phyloP scores from a whole-genome alignment of 805 yeast genomes.

The Myxozyma kluyveri region DNA sequence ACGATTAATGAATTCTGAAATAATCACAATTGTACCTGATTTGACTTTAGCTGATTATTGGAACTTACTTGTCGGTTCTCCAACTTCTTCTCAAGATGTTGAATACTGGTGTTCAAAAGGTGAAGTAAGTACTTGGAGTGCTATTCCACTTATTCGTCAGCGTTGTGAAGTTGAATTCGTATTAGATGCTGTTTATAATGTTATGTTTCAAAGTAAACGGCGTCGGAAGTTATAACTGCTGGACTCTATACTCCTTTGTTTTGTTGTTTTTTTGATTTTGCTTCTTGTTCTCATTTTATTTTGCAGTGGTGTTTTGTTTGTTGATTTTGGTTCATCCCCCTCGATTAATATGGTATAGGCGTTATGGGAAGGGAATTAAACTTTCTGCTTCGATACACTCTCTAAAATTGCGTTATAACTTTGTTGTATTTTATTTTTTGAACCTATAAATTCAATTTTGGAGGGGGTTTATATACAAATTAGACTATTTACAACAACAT shows the following conservation, averaged over 20 bases:
- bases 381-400: no score
- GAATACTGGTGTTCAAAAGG: slow-evolving; percentile 90
- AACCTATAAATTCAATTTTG: background rate
- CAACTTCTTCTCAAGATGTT: slow-evolving; percentile 67
- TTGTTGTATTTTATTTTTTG: no score
- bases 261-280: no score
- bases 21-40: slow-evolving; percentile 77
- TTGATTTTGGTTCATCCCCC: no score
- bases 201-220: slow-evolving; percentile 10
- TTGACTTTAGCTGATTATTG: slow-evolving; percentile 45
- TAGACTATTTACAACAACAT: slow-evolving; percentile 1
- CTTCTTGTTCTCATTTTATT: no score
- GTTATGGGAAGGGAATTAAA: no score
- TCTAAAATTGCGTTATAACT: no score
- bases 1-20: slow-evolving; percentile 22
- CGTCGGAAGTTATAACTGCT: slow-evolving; percentile 6
- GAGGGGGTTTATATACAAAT: background rate
- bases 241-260: background rate
- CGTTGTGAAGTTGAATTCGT: slow-evolving; percentile 88
- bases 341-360: no score
- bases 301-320: no score
- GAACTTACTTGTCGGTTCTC: slow-evolving; percentile 63
- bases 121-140: slow-evolving; percentile 90
- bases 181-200: slow-evolving; percentile 56
- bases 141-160: slow-evolving; percentile 77